Evolutionary conservation across 768 basidiomycete genomes (phyloP).

Genomic region (Crepidotus variabilis): DNA sequence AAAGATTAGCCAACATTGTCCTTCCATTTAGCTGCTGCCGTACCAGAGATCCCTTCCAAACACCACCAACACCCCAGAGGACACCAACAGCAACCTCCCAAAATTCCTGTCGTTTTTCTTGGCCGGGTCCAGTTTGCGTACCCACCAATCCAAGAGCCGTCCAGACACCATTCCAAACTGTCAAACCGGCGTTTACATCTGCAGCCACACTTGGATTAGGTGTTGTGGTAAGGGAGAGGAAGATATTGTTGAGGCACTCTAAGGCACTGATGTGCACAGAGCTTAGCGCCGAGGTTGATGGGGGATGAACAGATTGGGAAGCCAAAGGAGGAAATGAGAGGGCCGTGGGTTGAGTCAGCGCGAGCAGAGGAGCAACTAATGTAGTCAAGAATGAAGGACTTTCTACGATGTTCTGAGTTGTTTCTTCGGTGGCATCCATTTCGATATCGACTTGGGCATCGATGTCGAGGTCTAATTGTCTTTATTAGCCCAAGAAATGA

Average conservation of each 20-base stretch:
- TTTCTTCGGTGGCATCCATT: constrained; percentile 40
- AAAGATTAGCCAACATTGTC: background rate
- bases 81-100: constrained; percentile 82
- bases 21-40: constrained; percentile 13
- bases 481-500: background rate
- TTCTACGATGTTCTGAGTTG: constrained; percentile 27
- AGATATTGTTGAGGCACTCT: constrained; percentile 88
- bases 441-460: constrained; percentile 30
- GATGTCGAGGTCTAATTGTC: constrained; percentile 9
- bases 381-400: constrained; percentile 47
- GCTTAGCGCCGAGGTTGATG: constrained; percentile 82
- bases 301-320: constrained; percentile 73
- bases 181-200: constrained; percentile 45
- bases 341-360: constrained; percentile 67
- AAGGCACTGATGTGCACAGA: constrained; percentile 82
- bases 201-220: constrained; percentile 36
- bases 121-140: constrained; percentile 53
- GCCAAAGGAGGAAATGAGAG: constrained; percentile 80
- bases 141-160: constrained; percentile 54
- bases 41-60: constrained; percentile 71
- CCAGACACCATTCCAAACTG: constrained; percentile 70
- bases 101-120: constrained; percentile 68
- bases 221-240: constrained; percentile 63
- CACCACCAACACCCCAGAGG: constrained; percentile 81
- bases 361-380: constrained; percentile 65